Percentiles rank a stretch among this genome's conserved stretches.
phyloP scores from a whole-genome alignment of 768 basidiomycete genomes.

The Leccinum disarticulatum region DNA sequence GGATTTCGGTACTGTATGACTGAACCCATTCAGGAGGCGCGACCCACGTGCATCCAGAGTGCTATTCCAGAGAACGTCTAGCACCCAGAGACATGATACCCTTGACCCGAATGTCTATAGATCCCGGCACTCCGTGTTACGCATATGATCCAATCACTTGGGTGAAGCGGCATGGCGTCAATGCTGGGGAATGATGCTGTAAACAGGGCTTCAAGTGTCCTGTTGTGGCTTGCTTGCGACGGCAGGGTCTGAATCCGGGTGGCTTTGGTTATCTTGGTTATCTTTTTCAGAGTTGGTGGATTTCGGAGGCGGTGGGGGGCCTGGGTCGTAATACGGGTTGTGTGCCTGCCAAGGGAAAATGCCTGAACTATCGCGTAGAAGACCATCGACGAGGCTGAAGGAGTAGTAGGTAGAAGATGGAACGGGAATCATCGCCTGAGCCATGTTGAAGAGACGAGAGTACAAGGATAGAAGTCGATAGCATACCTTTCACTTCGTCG shows the following conservation, averaged over 20 bases:
- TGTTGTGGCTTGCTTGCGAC: not conserved
- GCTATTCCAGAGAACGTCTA: not conserved
- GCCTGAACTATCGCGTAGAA: conserved; percentile 40
- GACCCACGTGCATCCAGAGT: not conserved
- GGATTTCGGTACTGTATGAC: not conserved
- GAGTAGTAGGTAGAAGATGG: conserved; percentile 48
- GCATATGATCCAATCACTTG: not conserved
- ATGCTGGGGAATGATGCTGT: not conserved
- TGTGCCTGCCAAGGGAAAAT: conserved; percentile 47
- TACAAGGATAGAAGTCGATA: too few species aligned
- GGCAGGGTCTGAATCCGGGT: not conserved
- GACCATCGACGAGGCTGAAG: conserved; percentile 53
- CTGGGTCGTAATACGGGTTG: conserved; percentile 74
- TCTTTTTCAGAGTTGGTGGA: conserved; percentile 21
- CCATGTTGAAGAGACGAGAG: conserved; percentile 45
- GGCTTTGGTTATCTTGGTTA: conserved; percentile 5
- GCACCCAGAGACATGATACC: not conserved
- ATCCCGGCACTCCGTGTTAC: not conserved
- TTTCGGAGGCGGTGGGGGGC: conserved; percentile 57
- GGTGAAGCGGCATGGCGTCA: not conserved
- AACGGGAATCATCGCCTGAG: conserved; percentile 32
- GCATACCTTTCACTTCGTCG: too few species aligned
- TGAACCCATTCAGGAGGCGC: not conserved
- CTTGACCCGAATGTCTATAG: not conserved
- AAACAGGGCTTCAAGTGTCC: not conserved